Evolutionary conservation across 2,329 filamentous ascomycete species (phyloP), one percentile per base, ranked within the genome.

Genomic region (Periconia sp.): DNA sequence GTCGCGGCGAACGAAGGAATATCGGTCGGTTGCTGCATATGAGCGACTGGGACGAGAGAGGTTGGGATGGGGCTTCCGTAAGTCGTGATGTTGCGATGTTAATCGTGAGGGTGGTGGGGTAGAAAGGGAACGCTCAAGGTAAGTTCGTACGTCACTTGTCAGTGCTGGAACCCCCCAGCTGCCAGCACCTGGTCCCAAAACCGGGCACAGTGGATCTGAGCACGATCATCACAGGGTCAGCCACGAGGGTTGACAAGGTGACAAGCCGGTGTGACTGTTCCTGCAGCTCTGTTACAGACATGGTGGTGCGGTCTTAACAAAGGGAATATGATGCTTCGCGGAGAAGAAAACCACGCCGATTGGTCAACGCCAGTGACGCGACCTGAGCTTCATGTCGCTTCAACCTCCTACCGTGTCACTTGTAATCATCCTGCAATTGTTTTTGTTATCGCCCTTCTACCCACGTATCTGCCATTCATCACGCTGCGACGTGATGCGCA

Each of bases 1-100:
- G 84, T 83, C 45, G 78, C 73, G 10, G 90, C 89, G 73, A 94
- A 95, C 45, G 82, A 74, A 45, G 85, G 76, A 54, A 92, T 82
- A 67, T 88, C 83, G 57, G 76, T 68, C 14, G 68, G 55, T 35
- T 62, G 58, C 40, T 63, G 62, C 68, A 71, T 71, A 3, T 20
- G 52, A 47, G 20, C 45, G 31, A 31, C 15, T n/a, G 44, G 27
- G 50, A 40, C 18, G 41, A 33, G 19, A 47, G 35, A 33, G 13
- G 44, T 18, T 52, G 49, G 35, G 52, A n/a, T 17, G 15, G 33
- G 33, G 33, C 15, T n/a, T 37, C 33, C 11, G 11, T 14, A 49
- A 19, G 50, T 51, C 31, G 27, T 30, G 33, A 41, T 49, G 51
- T 41, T 58, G 51, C 56, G 49, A 43, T 50, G 55, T 35, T 41